phyloP scores from a whole-genome alignment of 306 rosid species.

The Cicer chorassanicum region DNA sequence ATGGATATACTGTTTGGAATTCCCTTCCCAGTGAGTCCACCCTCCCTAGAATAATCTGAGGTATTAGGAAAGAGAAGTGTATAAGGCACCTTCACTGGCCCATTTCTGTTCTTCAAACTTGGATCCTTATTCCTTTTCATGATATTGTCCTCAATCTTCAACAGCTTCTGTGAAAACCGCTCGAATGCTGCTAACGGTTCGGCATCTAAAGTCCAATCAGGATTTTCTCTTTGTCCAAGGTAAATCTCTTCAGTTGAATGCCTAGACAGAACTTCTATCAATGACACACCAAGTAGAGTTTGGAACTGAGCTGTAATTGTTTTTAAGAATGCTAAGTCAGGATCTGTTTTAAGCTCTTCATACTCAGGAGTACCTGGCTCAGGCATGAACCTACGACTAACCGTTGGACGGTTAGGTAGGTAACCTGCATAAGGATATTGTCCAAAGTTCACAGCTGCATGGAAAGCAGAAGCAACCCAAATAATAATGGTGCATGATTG shows the following conservation, averaged over 20 bases:
- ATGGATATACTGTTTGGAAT: slow-evolving; percentile 93
- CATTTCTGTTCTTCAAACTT: slow-evolving; percentile 75
- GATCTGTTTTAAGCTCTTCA: slow-evolving; percentile 66
- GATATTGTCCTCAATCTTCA: slow-evolving; percentile 66
- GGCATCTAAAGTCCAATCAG: slow-evolving; percentile 69
- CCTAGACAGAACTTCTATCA: slow-evolving; percentile 79
- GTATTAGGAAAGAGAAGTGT: slow-evolving; percentile 83
- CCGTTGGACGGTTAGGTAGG: slow-evolving; percentile 94
- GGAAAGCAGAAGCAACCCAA: slow-evolving; percentile 95
- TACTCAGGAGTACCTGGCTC: slow-evolving; percentile 83
- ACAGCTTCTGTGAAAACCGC: slow-evolving; percentile 58
- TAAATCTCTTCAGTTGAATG: slow-evolving; percentile 89
- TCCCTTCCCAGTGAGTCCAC: slow-evolving; percentile 92
- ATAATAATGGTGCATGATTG: slow-evolving; percentile 75
- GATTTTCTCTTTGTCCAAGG: slow-evolving; percentile 77
- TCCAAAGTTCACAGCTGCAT: slow-evolving; percentile 96
- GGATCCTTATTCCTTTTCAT: slow-evolving; percentile 59
- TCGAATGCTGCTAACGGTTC: slow-evolving; percentile 67
- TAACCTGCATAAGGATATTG: slow-evolving; percentile 92
- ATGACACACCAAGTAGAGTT: slow-evolving; percentile 82
- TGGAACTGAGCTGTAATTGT: slow-evolving; percentile 92
- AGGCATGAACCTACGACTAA: slow-evolving; percentile 95
- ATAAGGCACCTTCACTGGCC: slow-evolving; percentile 75
- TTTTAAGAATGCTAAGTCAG: slow-evolving; percentile 75
- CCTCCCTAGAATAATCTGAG: slow-evolving; percentile 63